Conservation (phyloP, 768 basidiomycete genomes). For the Collybia sordida region DNA sequence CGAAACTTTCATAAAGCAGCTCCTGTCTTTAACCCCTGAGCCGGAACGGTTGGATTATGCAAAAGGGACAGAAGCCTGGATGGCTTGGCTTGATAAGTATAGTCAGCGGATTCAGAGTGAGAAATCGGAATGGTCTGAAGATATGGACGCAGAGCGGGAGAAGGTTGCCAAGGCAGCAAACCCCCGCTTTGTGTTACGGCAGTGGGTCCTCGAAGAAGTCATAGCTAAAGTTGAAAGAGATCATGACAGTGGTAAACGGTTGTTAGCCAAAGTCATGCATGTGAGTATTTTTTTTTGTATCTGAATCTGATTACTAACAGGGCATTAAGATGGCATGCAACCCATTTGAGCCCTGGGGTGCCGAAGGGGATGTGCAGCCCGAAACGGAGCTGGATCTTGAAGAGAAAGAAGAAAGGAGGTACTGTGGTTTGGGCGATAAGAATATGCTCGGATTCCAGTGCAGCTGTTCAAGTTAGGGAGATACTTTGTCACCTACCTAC, state of each 20-base stretch:
- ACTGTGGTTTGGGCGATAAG: conserved; percentile 76
- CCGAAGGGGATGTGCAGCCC: conserved; percentile 49
- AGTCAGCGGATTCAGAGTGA: conserved; percentile 58
- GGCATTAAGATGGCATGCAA: conserved; percentile 73
- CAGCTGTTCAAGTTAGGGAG: conserved; percentile 76
- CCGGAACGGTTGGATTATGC: conserved; percentile 41
- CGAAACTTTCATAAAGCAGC: conserved; percentile 38
- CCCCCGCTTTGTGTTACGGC: conserved; percentile 89
- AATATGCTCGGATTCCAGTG: conserved; percentile 89
- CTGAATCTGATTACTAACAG: background rate
- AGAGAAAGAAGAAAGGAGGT: conserved; percentile 66
- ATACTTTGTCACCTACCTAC: too few species aligned
- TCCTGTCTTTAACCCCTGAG: conserved; percentile 50
- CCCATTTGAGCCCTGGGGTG: conserved; percentile 89
- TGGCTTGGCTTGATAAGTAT: conserved; percentile 65
- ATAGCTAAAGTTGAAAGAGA: conserved; percentile 77
- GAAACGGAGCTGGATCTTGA: conserved; percentile 55
- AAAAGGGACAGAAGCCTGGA: conserved; percentile 51
- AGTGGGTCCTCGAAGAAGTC: conserved; percentile 95
- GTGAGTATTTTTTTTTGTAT: conserved; percentile 41
- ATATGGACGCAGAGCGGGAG: conserved; percentile 46
- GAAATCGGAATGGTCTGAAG: conserved; percentile 41
- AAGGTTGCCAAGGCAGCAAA: conserved; percentile 61
- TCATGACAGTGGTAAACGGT: conserved; percentile 55
- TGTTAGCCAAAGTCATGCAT: conserved; percentile 80